These are phyloP conservation scores for Microcyclospora pomicola DNA, from an alignment of 2,329 filamentous ascomycete genomes.

Conservation along the genomic window DNA sequence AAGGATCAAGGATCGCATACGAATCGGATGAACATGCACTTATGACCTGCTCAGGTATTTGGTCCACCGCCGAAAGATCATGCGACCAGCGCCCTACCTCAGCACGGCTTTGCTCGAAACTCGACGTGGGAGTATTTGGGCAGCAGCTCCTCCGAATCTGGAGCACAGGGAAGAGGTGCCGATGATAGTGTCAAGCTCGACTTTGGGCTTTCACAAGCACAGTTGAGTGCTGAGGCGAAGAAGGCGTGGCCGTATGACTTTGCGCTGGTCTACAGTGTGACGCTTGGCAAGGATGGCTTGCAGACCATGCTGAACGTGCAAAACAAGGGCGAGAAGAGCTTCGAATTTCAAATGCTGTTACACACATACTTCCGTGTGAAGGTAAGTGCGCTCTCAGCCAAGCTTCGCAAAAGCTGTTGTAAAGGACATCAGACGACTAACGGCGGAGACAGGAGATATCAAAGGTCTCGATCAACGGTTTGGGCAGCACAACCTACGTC, in stretches of 20 bases:
- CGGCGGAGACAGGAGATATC: constrained; percentile 54
- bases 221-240: constrained; percentile 53
- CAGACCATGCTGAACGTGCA: constrained; percentile 73
- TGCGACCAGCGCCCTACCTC: constrained; percentile 65
- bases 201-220: constrained; percentile 70
- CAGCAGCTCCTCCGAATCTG: constrained; percentile 58
- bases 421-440: neutral
- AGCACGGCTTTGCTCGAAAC: constrained; percentile 89
- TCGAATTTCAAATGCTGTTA: constrained; percentile 83
- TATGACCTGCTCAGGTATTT: constrained; percentile 35
- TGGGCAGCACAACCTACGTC: constrained; percentile 58
- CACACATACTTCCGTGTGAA: constrained; percentile 79
- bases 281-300: constrained; percentile 58
- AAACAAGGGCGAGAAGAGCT: constrained; percentile 69
- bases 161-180: constrained; percentile 27
- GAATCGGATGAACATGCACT: neutral
- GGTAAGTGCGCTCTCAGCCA: constrained; percentile 36
- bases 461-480: constrained; percentile 56
- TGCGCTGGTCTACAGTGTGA: constrained; percentile 85
- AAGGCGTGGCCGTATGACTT: constrained; percentile 78
- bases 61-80: constrained; percentile 63
- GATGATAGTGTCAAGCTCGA: constrained; percentile 78
- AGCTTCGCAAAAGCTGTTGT: neutral
- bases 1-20: constrained; percentile 22
- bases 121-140: constrained; percentile 89